Conservation (phyloP, 176 grass and related monocot species). For the Phoenix dactylifera region DNA sequence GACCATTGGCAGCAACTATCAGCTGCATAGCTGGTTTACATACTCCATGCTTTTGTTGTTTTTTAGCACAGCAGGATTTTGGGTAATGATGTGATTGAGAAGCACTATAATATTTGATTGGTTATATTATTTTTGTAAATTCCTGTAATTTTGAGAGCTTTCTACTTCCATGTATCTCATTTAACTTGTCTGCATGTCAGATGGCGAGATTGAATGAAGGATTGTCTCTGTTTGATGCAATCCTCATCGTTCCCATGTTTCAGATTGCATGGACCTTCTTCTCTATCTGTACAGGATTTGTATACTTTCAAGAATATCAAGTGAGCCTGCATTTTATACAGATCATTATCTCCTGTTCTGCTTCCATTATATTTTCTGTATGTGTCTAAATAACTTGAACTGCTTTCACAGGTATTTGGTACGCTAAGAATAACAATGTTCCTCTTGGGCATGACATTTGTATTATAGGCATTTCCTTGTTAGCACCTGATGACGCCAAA, state of each 20-base stretch:
- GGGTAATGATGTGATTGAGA: slow-evolving; percentile 46
- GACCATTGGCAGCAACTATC: slow-evolving; percentile 79
- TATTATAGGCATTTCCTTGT: slow-evolving; percentile 89
- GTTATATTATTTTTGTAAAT: too few relatives aligned
- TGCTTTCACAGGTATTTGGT: slow-evolving; percentile 63
- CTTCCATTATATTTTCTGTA: background rate
- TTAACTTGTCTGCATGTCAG: slow-evolving; percentile 33
- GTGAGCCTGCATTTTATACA: slow-evolving; percentile 32
- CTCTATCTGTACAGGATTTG: slow-evolving; percentile 98
- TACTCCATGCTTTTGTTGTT: slow-evolving; percentile 81
- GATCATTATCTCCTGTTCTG: slow-evolving; percentile 20
- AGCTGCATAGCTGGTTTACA: slow-evolving; percentile 93
- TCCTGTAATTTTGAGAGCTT: too few relatives aligned
- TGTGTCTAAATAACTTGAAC: slow-evolving; percentile 3
- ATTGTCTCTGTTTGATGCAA: slow-evolving; percentile 90
- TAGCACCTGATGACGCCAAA: slow-evolving; percentile 87
- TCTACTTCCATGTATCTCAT: slow-evolving; percentile 16
- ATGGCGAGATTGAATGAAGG: slow-evolving; percentile 97
- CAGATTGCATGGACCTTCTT: slow-evolving; percentile 99
- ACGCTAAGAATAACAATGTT: slow-evolving; percentile 92
- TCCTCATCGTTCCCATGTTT: slow-evolving; percentile 96
- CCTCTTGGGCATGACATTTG: slow-evolving; percentile 70
- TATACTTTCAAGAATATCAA: slow-evolving; percentile 99
- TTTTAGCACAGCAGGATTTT: slow-evolving; percentile 92
- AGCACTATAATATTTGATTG: too few relatives aligned